Conservation (phyloP, 1,284 basidiomycete genomes). For the Moesziomyces sp. region DNA sequence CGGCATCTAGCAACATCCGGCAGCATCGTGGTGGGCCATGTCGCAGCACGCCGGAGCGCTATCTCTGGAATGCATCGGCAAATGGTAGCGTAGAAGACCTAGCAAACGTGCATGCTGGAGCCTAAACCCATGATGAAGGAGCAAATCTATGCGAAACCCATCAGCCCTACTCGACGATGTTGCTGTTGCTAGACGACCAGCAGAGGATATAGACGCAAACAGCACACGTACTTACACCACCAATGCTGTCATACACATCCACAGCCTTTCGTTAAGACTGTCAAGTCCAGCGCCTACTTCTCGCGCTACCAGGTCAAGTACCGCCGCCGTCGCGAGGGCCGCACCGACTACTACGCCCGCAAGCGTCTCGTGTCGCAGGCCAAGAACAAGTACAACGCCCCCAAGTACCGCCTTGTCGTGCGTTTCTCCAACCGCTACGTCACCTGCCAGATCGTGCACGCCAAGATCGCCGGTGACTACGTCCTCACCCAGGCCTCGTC, state of each 20-base stretch:
- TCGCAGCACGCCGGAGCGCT: constrained; percentile 11
- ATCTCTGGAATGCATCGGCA: constrained; percentile 12
- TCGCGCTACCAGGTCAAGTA: constrained; percentile 78
- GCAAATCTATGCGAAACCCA: too few species aligned
- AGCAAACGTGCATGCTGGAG: too few species aligned
- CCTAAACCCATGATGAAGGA: too few species aligned
- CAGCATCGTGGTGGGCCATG: background rate
- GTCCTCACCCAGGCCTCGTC: constrained; percentile 79
- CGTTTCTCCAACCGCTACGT: constrained; percentile 75
- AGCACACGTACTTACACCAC: constrained; percentile 8
- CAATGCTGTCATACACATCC: background rate
- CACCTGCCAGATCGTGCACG: constrained; percentile 83
- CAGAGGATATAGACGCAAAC: too few species aligned
- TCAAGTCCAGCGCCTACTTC: constrained; percentile 84
- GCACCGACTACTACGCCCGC: constrained; percentile 99
- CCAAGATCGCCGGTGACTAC: constrained; percentile 96
- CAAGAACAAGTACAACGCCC: constrained; percentile 99
- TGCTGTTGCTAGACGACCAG: too few species aligned
- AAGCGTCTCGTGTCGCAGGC: constrained; percentile 96
- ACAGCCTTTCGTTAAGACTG: constrained; percentile 72
- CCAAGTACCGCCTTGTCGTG: constrained; percentile 98
- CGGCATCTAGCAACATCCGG: constrained; percentile 10
- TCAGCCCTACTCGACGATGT: too few species aligned
- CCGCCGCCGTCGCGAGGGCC: constrained; percentile 85
- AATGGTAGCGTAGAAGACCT: too few species aligned